Evolutionary conservation across 306 rosid genomes (phyloP), one percentile per base, ranked within the genome.

Genomic region (Lathyrus sativus): DNA sequence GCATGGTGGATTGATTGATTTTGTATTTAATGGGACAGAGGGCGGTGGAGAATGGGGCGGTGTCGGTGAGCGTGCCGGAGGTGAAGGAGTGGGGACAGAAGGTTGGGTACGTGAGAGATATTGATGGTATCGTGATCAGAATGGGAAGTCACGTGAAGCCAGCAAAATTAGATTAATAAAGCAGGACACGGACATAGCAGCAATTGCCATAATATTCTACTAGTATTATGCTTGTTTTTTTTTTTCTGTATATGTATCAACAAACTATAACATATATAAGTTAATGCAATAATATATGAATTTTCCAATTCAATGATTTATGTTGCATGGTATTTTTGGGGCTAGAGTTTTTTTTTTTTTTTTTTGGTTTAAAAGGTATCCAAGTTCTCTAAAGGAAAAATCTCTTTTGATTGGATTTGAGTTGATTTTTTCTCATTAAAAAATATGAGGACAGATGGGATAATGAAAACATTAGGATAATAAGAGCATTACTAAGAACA

Each of bases 1-100:
- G 42, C 0, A 35, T 33, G 42, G 17, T 43, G 28, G 45, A 39
- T 29, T 12, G 10, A 41, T 11, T 28, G n/a, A 15, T n/a, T 54
- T 39, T 62, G 74, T 58, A 59, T 18, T 6, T 6, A 12, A 51
- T 67, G 82, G 13, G 58, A 8, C 80, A 93, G 96, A 55, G 79
- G 67, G 98, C 98, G 63, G 90, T 93, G 84, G 89, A 90, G 80
- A 86, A 82, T 11, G 96, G 96, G 2, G 98, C 91, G 7, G 86
- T 74, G 85, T 33, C 83, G 41, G 89, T 89, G 83, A 86, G 90
- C 53, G 61, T 72, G 79, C 98, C 96, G 2, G 91, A 86, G 71
- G 15, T 37, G 7, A 90, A 86, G 71, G 96, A 90, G 70, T 86
- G 95, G 98, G 92, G 88, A 0, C 98, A 90, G 81, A 93, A 79